These are phyloP conservation scores for Pseudovirgaria hyperparasitica DNA, from an alignment of 2,329 filamentous ascomycete species.

Conservation along the genomic window DNA sequence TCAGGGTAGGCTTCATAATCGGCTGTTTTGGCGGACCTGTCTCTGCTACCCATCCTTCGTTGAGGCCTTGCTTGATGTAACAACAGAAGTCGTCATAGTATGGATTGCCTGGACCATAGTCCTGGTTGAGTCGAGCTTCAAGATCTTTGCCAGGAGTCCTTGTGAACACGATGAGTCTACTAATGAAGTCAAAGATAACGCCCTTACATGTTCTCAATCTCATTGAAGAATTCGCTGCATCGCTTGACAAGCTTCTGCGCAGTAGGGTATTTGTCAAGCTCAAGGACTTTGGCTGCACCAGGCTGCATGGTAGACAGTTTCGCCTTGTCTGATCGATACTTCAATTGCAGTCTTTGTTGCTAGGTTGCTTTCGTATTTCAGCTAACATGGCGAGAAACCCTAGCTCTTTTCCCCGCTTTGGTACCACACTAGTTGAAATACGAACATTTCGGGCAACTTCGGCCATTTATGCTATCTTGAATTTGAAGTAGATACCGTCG, in stretches of 20 bases:
- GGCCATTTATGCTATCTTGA: too few relatives aligned
- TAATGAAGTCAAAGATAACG: neutral
- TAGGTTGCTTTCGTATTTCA: too few relatives aligned
- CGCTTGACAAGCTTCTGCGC: conserved; percentile 12
- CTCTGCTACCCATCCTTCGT: conserved; percentile 26
- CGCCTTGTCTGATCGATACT: too few relatives aligned
- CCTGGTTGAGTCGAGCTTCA: conserved; percentile 18
- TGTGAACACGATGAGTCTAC: neutral
- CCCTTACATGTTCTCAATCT: conserved; percentile 17
- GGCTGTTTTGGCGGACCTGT: too few relatives aligned
- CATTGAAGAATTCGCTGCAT: conserved; percentile 15
- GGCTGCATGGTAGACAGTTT: too few relatives aligned
- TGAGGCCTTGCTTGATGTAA: conserved; percentile 18
- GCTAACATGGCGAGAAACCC: too few relatives aligned
- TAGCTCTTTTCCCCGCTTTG: too few relatives aligned
- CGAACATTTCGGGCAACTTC: too few relatives aligned
- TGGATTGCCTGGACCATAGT: conserved; percentile 23
- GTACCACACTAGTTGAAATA: too few relatives aligned
- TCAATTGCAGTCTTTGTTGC: too few relatives aligned
- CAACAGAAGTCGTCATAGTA: conserved; percentile 24
- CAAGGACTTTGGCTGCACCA: conserved; percentile 9
- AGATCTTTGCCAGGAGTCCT: conserved; percentile 24
- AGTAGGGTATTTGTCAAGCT: conserved; percentile 10
- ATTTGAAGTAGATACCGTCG: too few relatives aligned
- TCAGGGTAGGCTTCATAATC: too few relatives aligned